phyloP scores from a whole-genome alignment of 139 green algal species.

The Microglena sp. region DNA sequence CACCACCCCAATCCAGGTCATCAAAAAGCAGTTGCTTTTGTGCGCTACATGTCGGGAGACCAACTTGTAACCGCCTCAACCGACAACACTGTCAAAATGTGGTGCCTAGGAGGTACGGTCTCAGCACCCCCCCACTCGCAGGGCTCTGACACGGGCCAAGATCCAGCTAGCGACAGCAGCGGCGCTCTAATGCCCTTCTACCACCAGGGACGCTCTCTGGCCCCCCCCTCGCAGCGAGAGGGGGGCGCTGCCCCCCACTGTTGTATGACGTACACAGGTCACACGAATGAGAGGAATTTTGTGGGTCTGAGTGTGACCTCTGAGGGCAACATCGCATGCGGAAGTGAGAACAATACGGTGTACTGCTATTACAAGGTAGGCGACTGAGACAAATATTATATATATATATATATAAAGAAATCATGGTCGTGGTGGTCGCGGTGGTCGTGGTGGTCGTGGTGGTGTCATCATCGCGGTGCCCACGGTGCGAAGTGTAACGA shows the following conservation, averaged over 20 bases:
- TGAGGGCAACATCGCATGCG: slow-evolving; percentile 64
- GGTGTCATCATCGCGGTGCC: too few species aligned
- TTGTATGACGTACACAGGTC: slow-evolving; percentile 52
- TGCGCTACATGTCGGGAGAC: slow-evolving; percentile 53
- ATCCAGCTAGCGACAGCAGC: neutral
- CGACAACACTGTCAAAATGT: slow-evolving; percentile 72
- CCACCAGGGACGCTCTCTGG: too few species aligned
- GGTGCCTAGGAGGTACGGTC: slow-evolving; percentile 15
- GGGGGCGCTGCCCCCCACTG: too few species aligned
- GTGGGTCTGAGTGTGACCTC: slow-evolving; percentile 65
- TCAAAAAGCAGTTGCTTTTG: slow-evolving; percentile 76
- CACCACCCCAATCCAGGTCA: too few species aligned
- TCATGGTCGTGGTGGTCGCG: too few species aligned
- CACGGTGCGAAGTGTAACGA: too few species aligned
- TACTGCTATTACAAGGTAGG: slow-evolving; percentile 28
- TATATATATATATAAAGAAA: neutral
- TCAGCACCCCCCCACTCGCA: neutral
- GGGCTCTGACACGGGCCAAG: neutral
- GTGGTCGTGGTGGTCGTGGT: too few species aligned
- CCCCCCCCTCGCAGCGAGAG: too few species aligned
- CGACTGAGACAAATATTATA: neutral
- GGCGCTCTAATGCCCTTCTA: slow-evolving; percentile 5
- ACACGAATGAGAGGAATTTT: slow-evolving; percentile 92
- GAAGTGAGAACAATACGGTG: slow-evolving; percentile 62
- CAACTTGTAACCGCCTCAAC: slow-evolving; percentile 80